phyloP scores from a whole-genome alignment of 257 asterid species.

The Lantana camara region DNA sequence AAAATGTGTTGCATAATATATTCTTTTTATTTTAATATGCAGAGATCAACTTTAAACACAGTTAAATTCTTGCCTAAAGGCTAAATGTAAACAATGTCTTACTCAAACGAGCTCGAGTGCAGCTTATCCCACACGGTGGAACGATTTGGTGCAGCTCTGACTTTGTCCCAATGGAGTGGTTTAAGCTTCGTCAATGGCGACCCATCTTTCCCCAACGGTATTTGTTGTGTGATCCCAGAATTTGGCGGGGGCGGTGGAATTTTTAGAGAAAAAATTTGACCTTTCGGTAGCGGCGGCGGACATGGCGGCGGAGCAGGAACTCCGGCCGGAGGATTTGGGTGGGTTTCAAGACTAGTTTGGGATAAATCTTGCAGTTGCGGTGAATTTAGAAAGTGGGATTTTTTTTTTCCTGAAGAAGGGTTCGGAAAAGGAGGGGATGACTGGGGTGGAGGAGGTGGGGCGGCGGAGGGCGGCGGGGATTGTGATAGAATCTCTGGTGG shows the following conservation, averaged over 20 bases:
- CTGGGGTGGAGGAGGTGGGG: conserved; percentile 18
- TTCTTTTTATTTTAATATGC: too few relatives aligned
- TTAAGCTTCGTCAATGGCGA: conserved; percentile 76
- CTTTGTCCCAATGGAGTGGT: conserved; percentile 99
- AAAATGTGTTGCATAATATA: too few relatives aligned
- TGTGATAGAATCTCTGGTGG: conserved; percentile 6
- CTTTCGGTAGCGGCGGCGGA: conserved; percentile 55
- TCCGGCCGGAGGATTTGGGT: conserved; percentile 15
- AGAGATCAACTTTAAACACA: neutral
- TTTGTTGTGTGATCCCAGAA: conserved; percentile 34
- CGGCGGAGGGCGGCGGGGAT: neutral
- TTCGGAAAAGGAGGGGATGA: neutral
- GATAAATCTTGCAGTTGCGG: conserved; percentile 30
- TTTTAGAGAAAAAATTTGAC: conserved; percentile 24
- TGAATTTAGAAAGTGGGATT: conserved; percentile 23
- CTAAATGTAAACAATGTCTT: conserved; percentile 33
- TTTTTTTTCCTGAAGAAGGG: conserved; percentile 20
- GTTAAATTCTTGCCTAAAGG: too few relatives aligned
- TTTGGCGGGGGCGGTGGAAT: conserved; percentile 74
- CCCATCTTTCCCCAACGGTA: conserved; percentile 76
- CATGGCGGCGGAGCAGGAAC: conserved; percentile 58
- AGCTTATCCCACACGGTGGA: conserved; percentile 95
- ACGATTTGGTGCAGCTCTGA: conserved; percentile 86
- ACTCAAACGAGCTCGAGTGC: conserved; percentile 91
- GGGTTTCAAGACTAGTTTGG: neutral